phyloP scores from a whole-genome alignment of 2,329 filamentous ascomycete species.

The Apiospora phragmitis region DNA sequence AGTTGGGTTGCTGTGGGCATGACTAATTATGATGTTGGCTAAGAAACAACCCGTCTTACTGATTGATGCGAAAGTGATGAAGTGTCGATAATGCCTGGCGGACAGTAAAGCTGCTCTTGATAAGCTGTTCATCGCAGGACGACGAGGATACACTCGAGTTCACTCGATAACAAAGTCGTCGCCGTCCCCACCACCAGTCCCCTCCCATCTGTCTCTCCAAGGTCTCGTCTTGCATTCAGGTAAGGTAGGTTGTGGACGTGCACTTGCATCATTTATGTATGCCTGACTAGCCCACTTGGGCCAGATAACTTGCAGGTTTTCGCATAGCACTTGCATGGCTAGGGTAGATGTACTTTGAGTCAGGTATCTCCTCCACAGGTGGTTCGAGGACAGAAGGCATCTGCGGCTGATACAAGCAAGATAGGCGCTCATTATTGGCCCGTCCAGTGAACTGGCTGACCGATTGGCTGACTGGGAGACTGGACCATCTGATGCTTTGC shows the following conservation, averaged over 20 bases:
- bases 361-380: not conserved
- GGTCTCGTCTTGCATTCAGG: not conserved
- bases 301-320: slow-evolving; percentile 3
- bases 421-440: slow-evolving; percentile 18
- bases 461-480: slow-evolving; percentile 20
- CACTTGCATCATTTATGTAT: slow-evolving; percentile 5
- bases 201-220: not conserved
- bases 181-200: not conserved
- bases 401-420: slow-evolving; percentile 9
- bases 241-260: not conserved
- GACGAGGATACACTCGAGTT: not conserved
- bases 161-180: not conserved
- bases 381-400: not conserved
- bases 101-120: not conserved
- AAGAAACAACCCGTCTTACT: not conserved
- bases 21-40: not conserved
- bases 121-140: not conserved
- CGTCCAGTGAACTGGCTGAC: slow-evolving; percentile 20
- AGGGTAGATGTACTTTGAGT: not conserved
- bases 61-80: not conserved
- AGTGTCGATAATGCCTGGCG: not conserved
- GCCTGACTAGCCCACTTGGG: slow-evolving; percentile 4
- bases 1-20: slow-evolving; percentile 1
- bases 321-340: not conserved
- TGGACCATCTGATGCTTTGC: slow-evolving; percentile 23